A percentile compares a stretch with the other conserved stretches of the same genome.
Conservation (phyloP, 176 grass and related monocot species). For the Elaeis guineensis region DNA sequence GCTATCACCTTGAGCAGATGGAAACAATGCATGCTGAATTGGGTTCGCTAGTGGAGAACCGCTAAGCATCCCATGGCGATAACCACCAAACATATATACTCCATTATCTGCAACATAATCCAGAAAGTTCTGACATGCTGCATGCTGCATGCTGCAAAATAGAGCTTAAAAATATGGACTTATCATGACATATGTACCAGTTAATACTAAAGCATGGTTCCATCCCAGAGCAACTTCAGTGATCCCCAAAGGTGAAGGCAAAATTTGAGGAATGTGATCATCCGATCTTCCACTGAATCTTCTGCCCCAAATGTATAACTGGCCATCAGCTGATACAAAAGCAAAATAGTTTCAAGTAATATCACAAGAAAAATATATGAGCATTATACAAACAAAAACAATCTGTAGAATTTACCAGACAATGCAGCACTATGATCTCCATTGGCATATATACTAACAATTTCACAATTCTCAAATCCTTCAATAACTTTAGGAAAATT, state of each 20-base stretch:
- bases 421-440: constrained; percentile 95
- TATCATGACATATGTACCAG: constrained; percentile 32
- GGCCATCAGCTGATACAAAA: constrained; percentile 48
- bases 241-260: constrained; percentile 31
- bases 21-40: constrained; percentile 14
- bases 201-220: constrained; percentile 78
- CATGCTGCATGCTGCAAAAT: neutral
- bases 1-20: constrained; percentile 22
- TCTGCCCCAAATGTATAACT: constrained; percentile 84
- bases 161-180: neutral
- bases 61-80: constrained; percentile 42
- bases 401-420: constrained; percentile 38
- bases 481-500: constrained; percentile 58
- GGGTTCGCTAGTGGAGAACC: constrained; percentile 11
- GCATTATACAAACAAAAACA: neutral
- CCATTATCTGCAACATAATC: constrained; percentile 33
- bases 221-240: constrained; percentile 89
- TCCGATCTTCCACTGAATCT: constrained; percentile 43
- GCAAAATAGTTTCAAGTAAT: neutral
- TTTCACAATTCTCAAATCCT: constrained; percentile 47
- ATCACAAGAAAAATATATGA: constrained; percentile 7
- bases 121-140: neutral
- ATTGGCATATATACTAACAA: constrained; percentile 63
- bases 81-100: constrained; percentile 74
- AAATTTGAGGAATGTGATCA: constrained; percentile 36